phyloP scores from a whole-genome alignment of 2,329 filamentous ascomycete species.

The Thielaviopsis populi region DNA sequence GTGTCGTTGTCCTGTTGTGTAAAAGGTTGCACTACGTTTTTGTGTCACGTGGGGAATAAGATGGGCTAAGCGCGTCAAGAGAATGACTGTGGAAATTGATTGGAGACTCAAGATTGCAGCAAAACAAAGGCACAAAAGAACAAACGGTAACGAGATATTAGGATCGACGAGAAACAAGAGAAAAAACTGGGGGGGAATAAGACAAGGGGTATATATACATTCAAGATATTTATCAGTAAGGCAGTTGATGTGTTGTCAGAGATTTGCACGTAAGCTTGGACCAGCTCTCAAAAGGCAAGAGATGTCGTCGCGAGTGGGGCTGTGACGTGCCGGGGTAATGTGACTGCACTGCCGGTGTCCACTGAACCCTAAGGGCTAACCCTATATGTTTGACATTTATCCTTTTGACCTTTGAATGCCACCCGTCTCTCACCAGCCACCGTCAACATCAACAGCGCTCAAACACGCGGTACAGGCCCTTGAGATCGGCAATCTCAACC shows the following conservation, averaged over 20 bases:
- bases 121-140: not conserved
- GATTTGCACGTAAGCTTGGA: not conserved
- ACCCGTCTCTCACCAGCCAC: too few relatives aligned
- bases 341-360: not conserved
- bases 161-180: not conserved
- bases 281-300: not conserved
- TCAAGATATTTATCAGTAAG: not conserved
- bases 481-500: constrained; percentile 79
- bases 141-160: not conserved
- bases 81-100: not conserved
- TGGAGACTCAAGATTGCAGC: not conserved
- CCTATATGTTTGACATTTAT: not conserved
- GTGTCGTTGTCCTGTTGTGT: not conserved
- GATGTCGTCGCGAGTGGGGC: constrained; percentile 1
- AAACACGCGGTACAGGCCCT: constrained; percentile 86
- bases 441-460: constrained; percentile 63
- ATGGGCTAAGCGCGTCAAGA: not conserved
- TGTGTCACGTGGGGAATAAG: not conserved
- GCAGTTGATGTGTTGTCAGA: not conserved
- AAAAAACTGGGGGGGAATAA: not conserved
- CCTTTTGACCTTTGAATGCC: too few relatives aligned
- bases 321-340: not conserved
- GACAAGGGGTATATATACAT: not conserved
- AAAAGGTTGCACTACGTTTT: not conserved
- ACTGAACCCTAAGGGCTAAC: not conserved